Conservation (phyloP, 176 grass and related monocot genomes). For the Pharus latifolius region DNA sequence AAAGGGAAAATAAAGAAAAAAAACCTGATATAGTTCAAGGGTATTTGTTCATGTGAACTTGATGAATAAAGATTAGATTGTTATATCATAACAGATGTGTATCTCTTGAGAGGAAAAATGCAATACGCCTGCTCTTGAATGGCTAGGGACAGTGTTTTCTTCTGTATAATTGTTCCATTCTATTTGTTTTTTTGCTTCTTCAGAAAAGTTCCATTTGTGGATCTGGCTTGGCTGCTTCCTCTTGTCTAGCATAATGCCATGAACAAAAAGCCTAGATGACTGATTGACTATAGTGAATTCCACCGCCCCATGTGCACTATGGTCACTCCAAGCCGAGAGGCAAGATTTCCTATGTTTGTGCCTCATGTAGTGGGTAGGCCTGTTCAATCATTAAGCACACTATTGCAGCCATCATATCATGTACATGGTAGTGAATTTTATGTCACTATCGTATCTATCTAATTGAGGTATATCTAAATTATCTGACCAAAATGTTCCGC, state of each 20-base stretch:
- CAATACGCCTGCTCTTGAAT: no score
- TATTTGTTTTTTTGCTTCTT: not conserved
- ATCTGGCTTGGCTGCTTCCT: not conserved
- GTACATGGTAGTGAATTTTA: not conserved
- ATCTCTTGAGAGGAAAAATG: no score
- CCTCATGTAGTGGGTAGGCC: not conserved
- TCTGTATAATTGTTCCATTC: not conserved
- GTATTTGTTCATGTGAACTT: no score
- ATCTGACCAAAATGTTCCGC: not conserved
- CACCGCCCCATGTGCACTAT: not conserved
- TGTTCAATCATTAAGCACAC: not conserved
- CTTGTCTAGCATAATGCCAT: not conserved
- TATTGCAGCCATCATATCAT: not conserved
- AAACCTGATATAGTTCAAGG: no score
- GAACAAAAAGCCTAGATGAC: not conserved
- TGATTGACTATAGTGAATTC: not conserved
- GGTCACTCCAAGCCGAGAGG: not conserved
- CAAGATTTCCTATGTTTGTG: conserved; percentile 6
- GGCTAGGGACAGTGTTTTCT: not conserved
- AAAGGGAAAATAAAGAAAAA: no score
- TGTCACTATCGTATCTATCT: not conserved
- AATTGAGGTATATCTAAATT: not conserved
- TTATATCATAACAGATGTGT: no score
- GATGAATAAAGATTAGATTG: no score
- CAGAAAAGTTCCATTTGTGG: not conserved